Evolutionary conservation across 805 yeast genomes (phyloP).

Genomic region (Saturnispora kantuleensis): DNA sequence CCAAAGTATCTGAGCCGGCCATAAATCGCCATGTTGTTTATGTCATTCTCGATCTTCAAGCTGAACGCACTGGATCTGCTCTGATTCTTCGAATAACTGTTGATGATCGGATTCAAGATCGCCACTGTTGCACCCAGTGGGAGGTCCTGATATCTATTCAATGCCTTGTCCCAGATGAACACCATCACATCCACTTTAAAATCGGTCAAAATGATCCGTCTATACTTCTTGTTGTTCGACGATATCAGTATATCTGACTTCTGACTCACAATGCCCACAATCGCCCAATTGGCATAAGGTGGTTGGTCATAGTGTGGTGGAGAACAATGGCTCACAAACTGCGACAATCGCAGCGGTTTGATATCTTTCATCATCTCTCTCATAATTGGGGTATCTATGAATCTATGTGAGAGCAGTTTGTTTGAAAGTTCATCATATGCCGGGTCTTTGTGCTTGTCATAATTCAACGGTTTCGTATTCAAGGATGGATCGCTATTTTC

Average conservation of each 20-base stretch:
- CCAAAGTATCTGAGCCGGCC: conserved; percentile 66
- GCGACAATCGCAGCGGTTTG: conserved; percentile 47
- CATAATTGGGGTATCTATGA: conserved; percentile 31
- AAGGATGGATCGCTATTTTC: neutral
- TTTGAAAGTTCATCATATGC: conserved; percentile 36
- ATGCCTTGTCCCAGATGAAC: conserved; percentile 57
- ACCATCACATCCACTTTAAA: conserved; percentile 48
- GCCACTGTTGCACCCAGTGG: conserved; percentile 67
- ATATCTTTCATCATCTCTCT: conserved; percentile 34
- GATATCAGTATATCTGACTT: conserved; percentile 48
- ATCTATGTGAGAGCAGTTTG: conserved; percentile 35
- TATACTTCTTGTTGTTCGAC: conserved; percentile 37
- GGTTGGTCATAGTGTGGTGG: conserved; percentile 70
- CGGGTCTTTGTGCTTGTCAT: conserved; percentile 6
- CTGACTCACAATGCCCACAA: conserved; percentile 54
- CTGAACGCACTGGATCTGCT: conserved; percentile 31
- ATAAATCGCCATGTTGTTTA: conserved; percentile 53
- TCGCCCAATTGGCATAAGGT: conserved; percentile 64
- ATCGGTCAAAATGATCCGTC: conserved; percentile 58
- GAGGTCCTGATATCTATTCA: conserved; percentile 62
- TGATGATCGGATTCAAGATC: conserved; percentile 61
- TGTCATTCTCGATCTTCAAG: conserved; percentile 41
- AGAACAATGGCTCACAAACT: conserved; percentile 49
- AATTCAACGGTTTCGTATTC: neutral
- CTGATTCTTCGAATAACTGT: conserved; percentile 22